Base-by-base conservation (phyloP, 495 filamentous ascomycete genomes). In the Penicillium manginii region DNA sequence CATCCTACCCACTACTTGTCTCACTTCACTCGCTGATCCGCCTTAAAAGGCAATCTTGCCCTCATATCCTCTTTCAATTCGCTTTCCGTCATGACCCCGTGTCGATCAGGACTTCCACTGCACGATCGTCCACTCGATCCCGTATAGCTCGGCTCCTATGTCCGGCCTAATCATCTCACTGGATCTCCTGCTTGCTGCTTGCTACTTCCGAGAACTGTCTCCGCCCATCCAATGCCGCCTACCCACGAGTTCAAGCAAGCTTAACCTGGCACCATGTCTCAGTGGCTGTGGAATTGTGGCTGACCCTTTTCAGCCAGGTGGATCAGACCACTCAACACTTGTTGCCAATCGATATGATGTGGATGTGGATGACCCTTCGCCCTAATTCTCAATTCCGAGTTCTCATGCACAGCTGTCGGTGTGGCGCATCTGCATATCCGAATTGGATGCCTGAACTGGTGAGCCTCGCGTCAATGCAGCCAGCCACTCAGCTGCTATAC, bases 11-110 rank as follows among this genome's bases (percentile, higher is more conserved):
- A 42, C 39, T 31, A n/a, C 31, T 58, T 62, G 60, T 62, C 60
- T 62, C 60, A 62, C 60, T 5, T 37, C 26, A 26, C 32, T 54
- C 23, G 31, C n/a, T 61, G 55, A 59, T 62, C 55, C 12, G 18
- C 23, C 23, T 26, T 26, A 26, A 26, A 5, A 26, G 23, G 23
- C 23, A 26, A 26, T 26, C 23, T 26, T 6, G 7, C 7, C 23
- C 23, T 26, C 23, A 26, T 23, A 43, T 42, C 40, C 54, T 18
- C 43, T 42, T 3, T n/a, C n/a, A n/a, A n/a, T n/a, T n/a, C n/a
- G n/a, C n/a, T n/a, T n/a, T 42, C 9, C n/a, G 7, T 8, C 17
- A n/a, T 15, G 17, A 42, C 17, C 21, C 12, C 43, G 10, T 47
- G 43, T 47, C 43, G 43, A 47, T 47, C 43, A 47, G 21, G 43